Evolutionary conservation across 2,329 filamentous ascomycete genomes (phyloP).

Genomic region (Trichoderma lentiforme): DNA sequence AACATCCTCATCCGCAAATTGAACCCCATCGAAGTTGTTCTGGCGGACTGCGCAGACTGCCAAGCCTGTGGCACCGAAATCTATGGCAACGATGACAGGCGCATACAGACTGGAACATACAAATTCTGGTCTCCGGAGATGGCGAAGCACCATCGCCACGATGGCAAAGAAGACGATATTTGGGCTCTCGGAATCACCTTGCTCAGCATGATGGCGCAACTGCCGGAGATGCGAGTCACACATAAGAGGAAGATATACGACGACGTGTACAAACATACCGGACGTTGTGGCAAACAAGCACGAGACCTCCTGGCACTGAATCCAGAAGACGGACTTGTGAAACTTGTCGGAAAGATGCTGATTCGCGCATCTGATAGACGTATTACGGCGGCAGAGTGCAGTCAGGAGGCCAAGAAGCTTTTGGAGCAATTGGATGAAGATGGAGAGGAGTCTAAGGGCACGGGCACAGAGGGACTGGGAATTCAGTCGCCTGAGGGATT

Average conservation of each 20-base stretch:
- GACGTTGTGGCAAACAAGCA: slow-evolving; percentile 26
- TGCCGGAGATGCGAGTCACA: slow-evolving; percentile 22
- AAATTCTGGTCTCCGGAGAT: slow-evolving; percentile 33
- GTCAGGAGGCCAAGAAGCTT: slow-evolving; percentile 15
- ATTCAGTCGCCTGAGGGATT: slow-evolving; percentile 28
- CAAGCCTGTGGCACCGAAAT: slow-evolving; percentile 17
- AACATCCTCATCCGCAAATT: slow-evolving; percentile 32
- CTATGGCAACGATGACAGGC: neutral
- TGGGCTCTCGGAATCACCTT: slow-evolving; percentile 34
- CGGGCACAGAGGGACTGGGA: slow-evolving; percentile 13
- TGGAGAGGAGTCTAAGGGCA: neutral
- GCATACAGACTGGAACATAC: slow-evolving; percentile 26
- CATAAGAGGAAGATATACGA: neutral
- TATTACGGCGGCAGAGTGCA: slow-evolving; percentile 24
- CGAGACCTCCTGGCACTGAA: slow-evolving; percentile 26
- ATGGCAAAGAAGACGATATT: slow-evolving; percentile 31
- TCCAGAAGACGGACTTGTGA: slow-evolving; percentile 24
- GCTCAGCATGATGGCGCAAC: slow-evolving; percentile 31
- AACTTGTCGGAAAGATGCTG: slow-evolving; percentile 25
- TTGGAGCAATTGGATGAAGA: neutral
- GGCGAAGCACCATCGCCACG: slow-evolving; percentile 20
- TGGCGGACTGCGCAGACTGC: slow-evolving; percentile 33
- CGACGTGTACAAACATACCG: slow-evolving; percentile 23
- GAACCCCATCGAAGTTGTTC: slow-evolving; percentile 29
- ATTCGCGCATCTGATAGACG: slow-evolving; percentile 22